phyloP scores from a whole-genome alignment of 2,329 filamentous ascomycete species.

The Monilinia vaccinii-corymbosi region DNA sequence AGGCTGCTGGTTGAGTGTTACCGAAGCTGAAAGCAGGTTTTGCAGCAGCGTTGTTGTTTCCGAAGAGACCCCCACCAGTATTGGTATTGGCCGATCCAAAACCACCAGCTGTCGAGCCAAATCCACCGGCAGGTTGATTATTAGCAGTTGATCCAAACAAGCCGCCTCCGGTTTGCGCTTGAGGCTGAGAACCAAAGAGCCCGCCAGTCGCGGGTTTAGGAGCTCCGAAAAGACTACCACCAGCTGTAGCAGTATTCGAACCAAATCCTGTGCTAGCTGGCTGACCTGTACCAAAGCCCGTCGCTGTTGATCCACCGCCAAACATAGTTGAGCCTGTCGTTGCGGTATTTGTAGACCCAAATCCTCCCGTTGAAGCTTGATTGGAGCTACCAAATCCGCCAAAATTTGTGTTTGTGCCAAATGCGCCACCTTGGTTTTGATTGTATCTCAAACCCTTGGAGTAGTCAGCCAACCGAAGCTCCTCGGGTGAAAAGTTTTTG shows the following conservation, averaged over 20 bases:
- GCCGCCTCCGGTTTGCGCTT: slow-evolving; percentile 16
- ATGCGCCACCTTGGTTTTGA: slow-evolving; percentile 75
- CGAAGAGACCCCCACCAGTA: slow-evolving; percentile 23
- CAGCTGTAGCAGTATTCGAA: slow-evolving; percentile 27
- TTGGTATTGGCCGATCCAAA: slow-evolving; percentile 26
- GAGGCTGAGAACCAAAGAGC: slow-evolving; percentile 35
- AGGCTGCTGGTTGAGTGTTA: slow-evolving; percentile 15
- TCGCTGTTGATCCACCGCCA: slow-evolving; percentile 31
- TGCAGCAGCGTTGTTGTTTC: slow-evolving; percentile 30
- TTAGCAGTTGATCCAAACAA: slow-evolving; percentile 17
- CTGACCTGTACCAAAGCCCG: slow-evolving; percentile 38
- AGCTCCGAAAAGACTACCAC: slow-evolving; percentile 35
- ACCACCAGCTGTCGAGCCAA: slow-evolving; percentile 31
- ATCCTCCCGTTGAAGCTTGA: slow-evolving; percentile 18
- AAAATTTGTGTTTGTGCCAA: slow-evolving; percentile 41
- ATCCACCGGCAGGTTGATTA: slow-evolving; percentile 30
- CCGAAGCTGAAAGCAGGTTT: slow-evolving; percentile 31
- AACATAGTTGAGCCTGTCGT: slow-evolving; percentile 32
- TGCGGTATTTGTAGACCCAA: slow-evolving; percentile 23
- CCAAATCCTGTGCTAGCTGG: slow-evolving; percentile 41
- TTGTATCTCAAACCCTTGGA: slow-evolving; percentile 76
- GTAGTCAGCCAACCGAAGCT: slow-evolving; percentile 79
- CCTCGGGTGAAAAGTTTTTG: slow-evolving; percentile 84
- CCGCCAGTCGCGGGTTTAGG: slow-evolving; percentile 29
- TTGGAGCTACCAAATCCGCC: slow-evolving; percentile 30